Conservation (phyloP, 345 rosid genomes). For the Heritiera littoralis region DNA sequence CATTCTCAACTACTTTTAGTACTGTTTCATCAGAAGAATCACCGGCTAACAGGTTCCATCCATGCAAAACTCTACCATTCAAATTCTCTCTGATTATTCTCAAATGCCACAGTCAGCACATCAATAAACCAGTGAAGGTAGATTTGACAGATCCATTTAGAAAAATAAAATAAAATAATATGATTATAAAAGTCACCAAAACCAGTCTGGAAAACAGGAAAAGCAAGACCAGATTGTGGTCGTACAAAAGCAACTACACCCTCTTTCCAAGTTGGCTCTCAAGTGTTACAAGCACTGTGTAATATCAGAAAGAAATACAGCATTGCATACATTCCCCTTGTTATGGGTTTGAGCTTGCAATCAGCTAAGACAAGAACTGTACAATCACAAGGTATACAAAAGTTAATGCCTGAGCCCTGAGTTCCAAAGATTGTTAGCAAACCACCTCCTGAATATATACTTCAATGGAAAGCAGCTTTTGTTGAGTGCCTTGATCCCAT, state of each 20-base stretch:
- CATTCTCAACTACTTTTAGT: neutral
- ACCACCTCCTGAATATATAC: neutral
- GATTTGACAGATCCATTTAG: neutral
- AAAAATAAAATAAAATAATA: neutral
- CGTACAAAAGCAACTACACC: neutral
- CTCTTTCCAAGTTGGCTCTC: conserved; percentile 17
- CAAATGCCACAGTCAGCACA: neutral
- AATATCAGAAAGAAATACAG: neutral
- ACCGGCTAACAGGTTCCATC: neutral
- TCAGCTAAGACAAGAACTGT: conserved; percentile 42
- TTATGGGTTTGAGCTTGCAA: conserved; percentile 21
- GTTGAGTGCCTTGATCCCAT: conserved; percentile 1
- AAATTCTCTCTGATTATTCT: neutral
- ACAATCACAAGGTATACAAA: conserved; percentile 26
- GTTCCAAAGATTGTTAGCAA: neutral
- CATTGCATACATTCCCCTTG: conserved; percentile 12
- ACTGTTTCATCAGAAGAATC: too few species aligned
- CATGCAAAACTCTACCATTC: neutral
- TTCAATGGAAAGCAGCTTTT: neutral
- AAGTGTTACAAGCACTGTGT: conserved; percentile 16
- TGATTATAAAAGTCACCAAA: neutral
- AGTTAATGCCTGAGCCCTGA: conserved; percentile 13
- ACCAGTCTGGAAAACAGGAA: neutral
- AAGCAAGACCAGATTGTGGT: neutral
- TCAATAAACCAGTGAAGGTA: neutral